Percentiles rank a stretch among this genome's conserved stretches.
These are phyloP conservation scores for Henningerozyma blattae DNA, from an alignment of 805 yeast genomes.

Conservation along the genomic window DNA sequence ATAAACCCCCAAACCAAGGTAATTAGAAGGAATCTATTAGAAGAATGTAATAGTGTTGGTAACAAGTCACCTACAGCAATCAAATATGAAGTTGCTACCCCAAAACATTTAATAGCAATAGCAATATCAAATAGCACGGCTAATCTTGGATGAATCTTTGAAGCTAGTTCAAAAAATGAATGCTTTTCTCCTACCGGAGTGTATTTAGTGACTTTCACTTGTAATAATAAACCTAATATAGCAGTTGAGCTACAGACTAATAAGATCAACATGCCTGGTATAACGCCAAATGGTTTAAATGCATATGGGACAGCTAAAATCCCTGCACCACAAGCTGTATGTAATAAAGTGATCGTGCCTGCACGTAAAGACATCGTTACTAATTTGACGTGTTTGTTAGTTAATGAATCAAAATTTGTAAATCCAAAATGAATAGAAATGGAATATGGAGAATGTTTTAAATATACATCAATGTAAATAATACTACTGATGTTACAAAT, in stretches of 20 bases:
- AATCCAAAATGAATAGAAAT: neutral
- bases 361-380: slow-evolving; percentile 20
- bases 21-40: slow-evolving; percentile 30
- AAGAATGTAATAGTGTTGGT: slow-evolving; percentile 38
- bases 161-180: slow-evolving; percentile 54
- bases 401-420: neutral
- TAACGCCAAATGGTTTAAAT: slow-evolving; percentile 29
- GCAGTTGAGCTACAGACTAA: slow-evolving; percentile 20
- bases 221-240: slow-evolving; percentile 43
- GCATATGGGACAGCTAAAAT: slow-evolving; percentile 66
- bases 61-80: slow-evolving; percentile 61
- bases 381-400: neutral
- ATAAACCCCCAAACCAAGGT: slow-evolving; percentile 38
- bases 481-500: too few relatives aligned
- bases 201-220: slow-evolving; percentile 43
- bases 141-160: slow-evolving; percentile 46
- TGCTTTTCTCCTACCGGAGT: slow-evolving; percentile 37
- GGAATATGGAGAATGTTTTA: too few relatives aligned
- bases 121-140: slow-evolving; percentile 55
- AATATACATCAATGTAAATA: too few relatives aligned
- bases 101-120: slow-evolving; percentile 60
- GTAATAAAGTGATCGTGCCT: slow-evolving; percentile 24
- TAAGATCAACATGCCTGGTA: slow-evolving; percentile 15
- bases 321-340: slow-evolving; percentile 44
- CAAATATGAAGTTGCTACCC: slow-evolving; percentile 55